Evolutionary conservation across 2,329 filamentous ascomycete genomes (phyloP), one percentile per base, ranked within the genome.

Genomic region (Penicillium paneum): DNA sequence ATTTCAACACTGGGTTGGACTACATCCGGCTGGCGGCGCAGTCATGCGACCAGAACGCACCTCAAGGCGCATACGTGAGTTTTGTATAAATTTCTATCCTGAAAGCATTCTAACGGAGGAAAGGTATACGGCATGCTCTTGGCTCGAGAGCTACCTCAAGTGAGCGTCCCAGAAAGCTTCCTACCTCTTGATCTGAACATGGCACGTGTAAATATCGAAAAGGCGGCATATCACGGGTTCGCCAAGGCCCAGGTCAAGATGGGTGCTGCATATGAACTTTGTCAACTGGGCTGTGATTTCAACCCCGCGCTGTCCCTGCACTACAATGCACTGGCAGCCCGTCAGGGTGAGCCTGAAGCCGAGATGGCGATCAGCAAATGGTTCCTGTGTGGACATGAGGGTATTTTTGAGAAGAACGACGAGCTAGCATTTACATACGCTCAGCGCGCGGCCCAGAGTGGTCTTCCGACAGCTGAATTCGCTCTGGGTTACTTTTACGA

Each of bases 401-500:
- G 88, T 21, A 81, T 95, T 7, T 97, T 99, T 68, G 84, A 90
- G 56, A 97, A 97, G 80, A 97, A 97, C 67, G 94, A 99, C 74
- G 89, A 93, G 69, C 78, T 97, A 45, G 93, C 94, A 7, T 99
- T 90, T 74, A 88, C 85, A 48, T 97, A 96, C 68, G 94, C 94
- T 1, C 85, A 93, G 64, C 84, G 93, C 62, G 94, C 94, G 11
- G 93, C 94, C 8, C 80, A 84, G 47, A 83, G 86, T 36, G 91
- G 91, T 52, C 81, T 97, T 45, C 82, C 91, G 0, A 97, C 92
- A 0, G 94, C 92, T 45, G 91, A 97, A 72, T 99, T 99, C 68
- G 94, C 94, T 26, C 84, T 99, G 79, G 93, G 93, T 11, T 99
- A 99, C 74, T 99, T 97, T 76, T 85, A 94, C 70, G 94, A 99